A percentile compares a stretch with the other conserved stretches of the same genome.
phyloP scores from a whole-genome alignment of 1,284 basidiomycete species.

The Salmacisia buchloeana region DNA sequence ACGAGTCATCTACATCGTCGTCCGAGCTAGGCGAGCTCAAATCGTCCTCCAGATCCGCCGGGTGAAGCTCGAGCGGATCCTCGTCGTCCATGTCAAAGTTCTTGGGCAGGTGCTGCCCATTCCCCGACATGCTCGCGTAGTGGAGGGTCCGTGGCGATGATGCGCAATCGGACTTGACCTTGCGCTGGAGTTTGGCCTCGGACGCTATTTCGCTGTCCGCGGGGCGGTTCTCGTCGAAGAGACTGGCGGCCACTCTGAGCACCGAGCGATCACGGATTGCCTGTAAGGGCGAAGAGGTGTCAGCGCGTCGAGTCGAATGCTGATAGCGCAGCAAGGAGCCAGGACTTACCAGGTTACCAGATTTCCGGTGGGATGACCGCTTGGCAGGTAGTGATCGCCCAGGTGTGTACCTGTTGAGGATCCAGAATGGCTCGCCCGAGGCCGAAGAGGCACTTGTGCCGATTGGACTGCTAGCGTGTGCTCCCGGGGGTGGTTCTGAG shows the following conservation, averaged over 20 bases:
- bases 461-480: no score
- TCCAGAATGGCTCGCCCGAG: neutral
- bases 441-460: neutral
- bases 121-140: neutral
- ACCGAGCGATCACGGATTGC: conserved; percentile 23
- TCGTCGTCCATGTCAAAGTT: conserved; percentile 32
- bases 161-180: conserved; percentile 7
- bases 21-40: conserved; percentile 1
- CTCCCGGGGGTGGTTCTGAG: no score
- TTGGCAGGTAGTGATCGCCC: neutral
- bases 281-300: neutral
- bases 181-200: conserved; percentile 43
- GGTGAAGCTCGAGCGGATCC: conserved; percentile 11
- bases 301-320: neutral
- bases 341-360: neutral
- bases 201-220: conserved; percentile 42
- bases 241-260: conserved; percentile 37
- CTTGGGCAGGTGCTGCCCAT: conserved; percentile 16
- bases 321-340: neutral
- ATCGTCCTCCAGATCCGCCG: conserved; percentile 1
- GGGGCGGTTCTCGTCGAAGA: conserved; percentile 38
- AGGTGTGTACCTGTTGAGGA: neutral
- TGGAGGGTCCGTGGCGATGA: neutral
- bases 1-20: neutral
- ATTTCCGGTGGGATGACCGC: neutral